A percentile compares a stretch with the other conserved stretches of the same genome.
Conservation (phyloP, 306 rosid species). For the Vachellia pachyceras region DNA sequence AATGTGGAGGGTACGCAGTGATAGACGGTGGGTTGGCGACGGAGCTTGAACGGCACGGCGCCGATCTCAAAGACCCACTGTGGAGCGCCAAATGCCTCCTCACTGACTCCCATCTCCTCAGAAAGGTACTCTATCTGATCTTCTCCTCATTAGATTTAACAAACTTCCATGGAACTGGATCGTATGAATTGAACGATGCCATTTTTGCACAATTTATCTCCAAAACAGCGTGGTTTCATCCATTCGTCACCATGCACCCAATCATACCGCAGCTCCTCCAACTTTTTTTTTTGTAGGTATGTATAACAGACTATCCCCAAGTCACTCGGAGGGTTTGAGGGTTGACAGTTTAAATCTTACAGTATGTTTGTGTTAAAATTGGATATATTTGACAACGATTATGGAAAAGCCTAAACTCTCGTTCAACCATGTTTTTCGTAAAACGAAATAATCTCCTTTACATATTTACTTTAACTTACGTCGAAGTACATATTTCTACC, state of each 20-base stretch:
- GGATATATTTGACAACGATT: no score
- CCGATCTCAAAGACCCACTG: background rate
- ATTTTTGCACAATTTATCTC: background rate
- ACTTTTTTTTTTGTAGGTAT: no score
- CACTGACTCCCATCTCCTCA: background rate
- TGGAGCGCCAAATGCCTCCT: constrained; percentile 20
- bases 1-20: background rate
- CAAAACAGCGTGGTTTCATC: background rate
- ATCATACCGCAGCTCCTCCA: no score
- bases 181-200: background rate
- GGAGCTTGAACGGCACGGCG: constrained; percentile 10
- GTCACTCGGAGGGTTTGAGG: no score
- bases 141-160: background rate
- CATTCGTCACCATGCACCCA: background rate
- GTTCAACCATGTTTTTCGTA: no score
- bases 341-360: no score
- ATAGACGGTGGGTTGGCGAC: constrained; percentile 10
- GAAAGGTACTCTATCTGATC: background rate
- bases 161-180: background rate
- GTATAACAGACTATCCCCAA: no score
- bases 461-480: no score
- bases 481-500: no score
- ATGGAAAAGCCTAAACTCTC: no score
- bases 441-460: no score
- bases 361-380: no score